Conservation (phyloP, 441 rosid genomes). For the Geranium incanum region DNA sequence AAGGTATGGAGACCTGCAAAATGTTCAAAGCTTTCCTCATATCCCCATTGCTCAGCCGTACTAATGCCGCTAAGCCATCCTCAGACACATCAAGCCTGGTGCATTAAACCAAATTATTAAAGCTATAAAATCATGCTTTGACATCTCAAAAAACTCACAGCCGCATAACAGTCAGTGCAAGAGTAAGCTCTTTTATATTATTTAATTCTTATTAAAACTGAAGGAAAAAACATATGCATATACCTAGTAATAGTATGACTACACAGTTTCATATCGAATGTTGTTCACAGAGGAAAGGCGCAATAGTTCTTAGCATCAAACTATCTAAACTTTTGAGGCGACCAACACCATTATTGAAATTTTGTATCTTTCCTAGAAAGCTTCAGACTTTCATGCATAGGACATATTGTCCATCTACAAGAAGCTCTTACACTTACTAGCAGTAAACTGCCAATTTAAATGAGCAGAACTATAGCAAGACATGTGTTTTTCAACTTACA, state of each 20-base stretch:
- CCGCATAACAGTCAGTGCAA: not conserved
- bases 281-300: not conserved
- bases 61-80: slow-evolving; percentile 73
- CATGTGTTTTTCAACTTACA: not conserved
- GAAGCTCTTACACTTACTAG: not conserved
- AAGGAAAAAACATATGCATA: not conserved
- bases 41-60: slow-evolving; percentile 89
- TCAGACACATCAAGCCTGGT: slow-evolving; percentile 77
- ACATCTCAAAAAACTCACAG: slow-evolving; percentile 12
- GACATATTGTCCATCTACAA: not conserved
- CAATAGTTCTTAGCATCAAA: not conserved
- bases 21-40: slow-evolving; percentile 98
- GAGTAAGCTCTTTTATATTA: not conserved
- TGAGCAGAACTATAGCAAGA: not conserved
- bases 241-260: not conserved
- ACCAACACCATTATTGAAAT: not conserved
- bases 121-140: slow-evolving; percentile 5
- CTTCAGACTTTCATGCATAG: not conserved
- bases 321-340: not conserved
- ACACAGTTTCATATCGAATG: not conserved
- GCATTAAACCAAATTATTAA: slow-evolving; percentile 11
- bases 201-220: not conserved
- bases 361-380: not conserved
- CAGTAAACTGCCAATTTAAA: not conserved
- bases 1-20: slow-evolving; percentile 54